These are phyloP conservation scores for Vitis hybrid DNA, from an alignment of 177 flowering plant genomes.

Conservation along the genomic window DNA sequence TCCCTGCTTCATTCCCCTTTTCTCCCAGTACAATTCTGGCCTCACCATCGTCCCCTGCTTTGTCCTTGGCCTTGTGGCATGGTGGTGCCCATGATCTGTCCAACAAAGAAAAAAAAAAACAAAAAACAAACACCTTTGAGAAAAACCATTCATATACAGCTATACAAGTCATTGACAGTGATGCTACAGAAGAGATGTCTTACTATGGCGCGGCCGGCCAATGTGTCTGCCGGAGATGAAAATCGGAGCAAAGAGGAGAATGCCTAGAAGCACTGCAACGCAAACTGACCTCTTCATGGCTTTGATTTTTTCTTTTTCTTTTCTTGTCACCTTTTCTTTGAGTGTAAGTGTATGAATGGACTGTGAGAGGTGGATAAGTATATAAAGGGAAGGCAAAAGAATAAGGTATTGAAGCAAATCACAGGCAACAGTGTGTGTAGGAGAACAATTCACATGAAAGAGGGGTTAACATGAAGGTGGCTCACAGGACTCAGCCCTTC, in stretches of 20 bases:
- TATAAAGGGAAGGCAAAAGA: conserved; percentile 6
- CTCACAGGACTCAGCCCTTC: conserved; percentile 27
- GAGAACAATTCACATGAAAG: conserved; percentile 30
- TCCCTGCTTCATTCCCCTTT: conserved; percentile 17
- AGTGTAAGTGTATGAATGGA: not conserved
- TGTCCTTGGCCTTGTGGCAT: conserved; percentile 3
- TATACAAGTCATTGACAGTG: too few species aligned
- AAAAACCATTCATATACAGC: not conserved
- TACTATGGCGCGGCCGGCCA: conserved; percentile 31
- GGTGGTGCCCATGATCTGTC: conserved; percentile 41
- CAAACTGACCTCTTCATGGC: conserved; percentile 27
- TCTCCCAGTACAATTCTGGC: conserved; percentile 24
- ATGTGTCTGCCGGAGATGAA: conserved; percentile 33
- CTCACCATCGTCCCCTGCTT: conserved; percentile 3
- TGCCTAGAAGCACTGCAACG: conserved; percentile 16
- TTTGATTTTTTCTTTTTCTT: not conserved
- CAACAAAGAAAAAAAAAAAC: not conserved
- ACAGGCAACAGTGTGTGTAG: conserved; percentile 33
- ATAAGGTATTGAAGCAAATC: conserved; percentile 56
- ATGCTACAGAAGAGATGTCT: not conserved
- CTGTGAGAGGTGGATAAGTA: conserved; percentile 6
- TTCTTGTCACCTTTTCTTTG: not conserved
- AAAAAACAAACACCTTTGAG: not conserved
- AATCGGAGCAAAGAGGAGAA: conserved; percentile 31
- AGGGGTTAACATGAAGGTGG: conserved; percentile 5